Conservation (phyloP, 2,329 filamentous ascomycete species). For the Tricladium varicosporioides region DNA sequence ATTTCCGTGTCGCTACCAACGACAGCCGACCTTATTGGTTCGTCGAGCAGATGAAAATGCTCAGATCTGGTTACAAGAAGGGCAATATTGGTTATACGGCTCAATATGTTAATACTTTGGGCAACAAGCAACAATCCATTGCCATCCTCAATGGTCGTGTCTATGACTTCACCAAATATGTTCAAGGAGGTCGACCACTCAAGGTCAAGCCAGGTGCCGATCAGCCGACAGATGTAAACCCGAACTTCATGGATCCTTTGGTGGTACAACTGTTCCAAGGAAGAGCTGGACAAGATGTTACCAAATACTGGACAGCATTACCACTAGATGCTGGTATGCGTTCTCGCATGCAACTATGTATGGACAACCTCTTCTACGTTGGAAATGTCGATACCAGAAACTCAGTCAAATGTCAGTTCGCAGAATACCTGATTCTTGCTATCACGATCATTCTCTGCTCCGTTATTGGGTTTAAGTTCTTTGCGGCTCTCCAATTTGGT, state of each 20-base stretch:
- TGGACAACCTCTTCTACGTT: slow-evolving; percentile 94
- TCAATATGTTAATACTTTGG: slow-evolving; percentile 71
- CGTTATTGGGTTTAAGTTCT: slow-evolving; percentile 93
- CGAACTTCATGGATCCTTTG: slow-evolving; percentile 76
- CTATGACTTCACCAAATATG: slow-evolving; percentile 87
- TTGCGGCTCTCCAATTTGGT: slow-evolving; percentile 92
- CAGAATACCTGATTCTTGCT: slow-evolving; percentile 83
- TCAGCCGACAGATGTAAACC: slow-evolving; percentile 48
- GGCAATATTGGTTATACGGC: slow-evolving; percentile 83
- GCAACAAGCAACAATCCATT: slow-evolving; percentile 61
- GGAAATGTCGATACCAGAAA: slow-evolving; percentile 89
- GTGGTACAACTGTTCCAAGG: slow-evolving; percentile 77
- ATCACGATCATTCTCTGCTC: slow-evolving; percentile 77
- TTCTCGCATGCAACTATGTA: slow-evolving; percentile 71
- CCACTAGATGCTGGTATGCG: slow-evolving; percentile 55
- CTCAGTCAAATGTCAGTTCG: slow-evolving; percentile 80
- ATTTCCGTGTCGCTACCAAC: slow-evolving; percentile 83
- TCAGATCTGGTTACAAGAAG: slow-evolving; percentile 79
- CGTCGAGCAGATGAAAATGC: slow-evolving; percentile 76
- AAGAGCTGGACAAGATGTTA: slow-evolving; percentile 75
- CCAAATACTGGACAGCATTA: slow-evolving; percentile 77
- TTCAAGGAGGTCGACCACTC: slow-evolving; percentile 69
- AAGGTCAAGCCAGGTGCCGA: slow-evolving; percentile 53
- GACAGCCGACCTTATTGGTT: slow-evolving; percentile 91
- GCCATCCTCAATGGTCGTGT: slow-evolving; percentile 76